phyloP scores from a whole-genome alignment of 192 early-diverging fungal genomes.

The Podochytrium sp. region DNA sequence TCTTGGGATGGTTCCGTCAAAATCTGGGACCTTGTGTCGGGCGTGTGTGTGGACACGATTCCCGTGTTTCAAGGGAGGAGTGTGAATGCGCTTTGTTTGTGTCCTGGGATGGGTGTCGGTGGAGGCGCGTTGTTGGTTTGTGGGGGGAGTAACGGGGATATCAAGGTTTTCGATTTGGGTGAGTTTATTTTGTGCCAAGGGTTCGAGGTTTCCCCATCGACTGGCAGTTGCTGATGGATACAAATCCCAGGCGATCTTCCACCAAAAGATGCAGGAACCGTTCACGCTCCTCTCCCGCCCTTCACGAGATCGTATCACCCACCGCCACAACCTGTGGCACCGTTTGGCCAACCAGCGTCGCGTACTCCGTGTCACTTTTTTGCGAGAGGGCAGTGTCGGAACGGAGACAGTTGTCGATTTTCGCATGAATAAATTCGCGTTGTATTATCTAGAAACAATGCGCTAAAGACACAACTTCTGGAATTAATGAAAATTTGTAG shows the following conservation, averaged over 20 bases:
- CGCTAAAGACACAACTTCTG: no score
- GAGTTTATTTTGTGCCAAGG: not conserved
- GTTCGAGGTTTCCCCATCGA: not conserved
- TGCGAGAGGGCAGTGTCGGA: constrained; percentile 23
- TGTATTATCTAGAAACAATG: no score
- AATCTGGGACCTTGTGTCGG: constrained; percentile 25
- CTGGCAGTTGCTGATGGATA: constrained; percentile 3
- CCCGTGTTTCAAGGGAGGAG: not conserved
- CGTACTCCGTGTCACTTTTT: constrained; percentile 17
- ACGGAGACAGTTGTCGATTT: constrained; percentile 20
- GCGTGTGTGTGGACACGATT: not conserved
- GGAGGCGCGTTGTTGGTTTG: not conserved
- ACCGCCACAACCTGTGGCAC: not conserved
- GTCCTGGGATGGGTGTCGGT: not conserved
- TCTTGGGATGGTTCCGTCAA: constrained; percentile 17
- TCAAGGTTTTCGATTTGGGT: constrained; percentile 29
- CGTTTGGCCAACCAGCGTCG: not conserved
- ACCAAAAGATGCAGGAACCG: not conserved
- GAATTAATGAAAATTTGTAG: no score
- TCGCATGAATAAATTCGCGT: no score
- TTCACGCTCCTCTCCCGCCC: not conserved
- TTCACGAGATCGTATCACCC: not conserved
- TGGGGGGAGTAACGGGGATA: constrained; percentile 5
- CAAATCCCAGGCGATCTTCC: not conserved
- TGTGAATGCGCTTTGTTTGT: constrained; percentile 15